Evolutionary conservation across 208 protist genomes (phyloP).

Genomic region (Leishmania braziliensis): DNA sequence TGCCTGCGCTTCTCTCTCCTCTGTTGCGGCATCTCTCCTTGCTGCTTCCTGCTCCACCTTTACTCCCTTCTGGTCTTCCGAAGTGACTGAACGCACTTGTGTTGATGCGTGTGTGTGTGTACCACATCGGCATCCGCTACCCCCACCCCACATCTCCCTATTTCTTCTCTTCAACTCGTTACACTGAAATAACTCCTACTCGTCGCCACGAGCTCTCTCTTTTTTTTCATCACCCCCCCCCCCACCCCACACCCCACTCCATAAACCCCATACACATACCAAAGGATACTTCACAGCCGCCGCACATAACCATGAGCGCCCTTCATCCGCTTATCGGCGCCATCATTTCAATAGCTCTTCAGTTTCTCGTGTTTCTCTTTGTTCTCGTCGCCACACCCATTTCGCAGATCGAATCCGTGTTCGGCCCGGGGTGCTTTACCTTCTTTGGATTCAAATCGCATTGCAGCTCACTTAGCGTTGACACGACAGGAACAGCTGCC

Average conservation of each 20-base stretch:
- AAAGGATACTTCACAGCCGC: not conserved
- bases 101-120: no score
- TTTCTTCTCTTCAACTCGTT: not conserved
- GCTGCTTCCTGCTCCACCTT: no score
- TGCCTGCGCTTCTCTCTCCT: not conserved
- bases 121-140: not conserved
- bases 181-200: not conserved
- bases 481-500: not conserved
- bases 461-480: not conserved
- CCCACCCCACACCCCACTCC: not conserved
- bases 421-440: not conserved
- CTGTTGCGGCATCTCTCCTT: no score
- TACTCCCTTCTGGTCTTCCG: no score
- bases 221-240: not conserved
- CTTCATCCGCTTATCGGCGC: not conserved
- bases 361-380: not conserved
- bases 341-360: not conserved
- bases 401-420: not conserved
- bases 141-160: not conserved
- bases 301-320: not conserved
- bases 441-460: not conserved
- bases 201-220: not conserved
- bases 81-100: no score
- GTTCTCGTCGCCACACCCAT: not conserved
- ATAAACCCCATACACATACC: not conserved